Evolutionary conservation across 2,329 filamentous ascomycete species (phyloP), one percentile per base, ranked within the genome.

Genomic region (Colletotrichum tabaci): DNA sequence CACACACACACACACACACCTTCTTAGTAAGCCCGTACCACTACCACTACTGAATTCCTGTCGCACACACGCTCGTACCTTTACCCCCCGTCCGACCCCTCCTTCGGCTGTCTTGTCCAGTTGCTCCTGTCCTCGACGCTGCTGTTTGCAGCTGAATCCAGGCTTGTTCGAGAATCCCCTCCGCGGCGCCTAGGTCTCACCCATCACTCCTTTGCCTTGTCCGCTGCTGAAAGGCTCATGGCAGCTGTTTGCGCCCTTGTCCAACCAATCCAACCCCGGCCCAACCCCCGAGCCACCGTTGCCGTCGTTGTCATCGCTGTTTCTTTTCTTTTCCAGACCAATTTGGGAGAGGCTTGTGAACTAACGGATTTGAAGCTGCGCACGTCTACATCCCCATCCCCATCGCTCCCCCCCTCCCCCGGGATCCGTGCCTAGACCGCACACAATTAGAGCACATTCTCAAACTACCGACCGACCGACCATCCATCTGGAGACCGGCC

Each of bases 391-490:
- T 68, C 12, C 26, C n/a, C 18, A 47, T 26, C 23, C 18, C 58
- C 53, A 7, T 8, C 30, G 5, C 30, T 8, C 30, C 30, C 8
- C 30, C 30, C 30, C 30, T 35, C 30, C 30, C 30, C 30, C 9
- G 30, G 30, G 40, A 53, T 30, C 40, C 49, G 42, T 47, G 60
- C 69, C 69, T 64, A 68, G 69, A 56, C 69, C 53, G 58, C 53
- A 47, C 53, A 63, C 53, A 69, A 69, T 72, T 50, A 69, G 53
- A 68, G 44, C 53, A 47, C 69, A 72, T 72, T 72, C 65, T 53
- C 64, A 38, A 23, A 8, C 30, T 35, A 35, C 30, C 30, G 30
- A 35, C 30, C 30, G 30, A 30, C 30, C 53, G 16, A 47, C 15
- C 26, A 53, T 42, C 58, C 53, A 58, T 60, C 64, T 60, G 65